Percentiles rank a stretch among this genome's conserved stretches.
phyloP scores from a whole-genome alignment of 1,139 yeast genomes.

The Scheffersomyces insectosa region DNA sequence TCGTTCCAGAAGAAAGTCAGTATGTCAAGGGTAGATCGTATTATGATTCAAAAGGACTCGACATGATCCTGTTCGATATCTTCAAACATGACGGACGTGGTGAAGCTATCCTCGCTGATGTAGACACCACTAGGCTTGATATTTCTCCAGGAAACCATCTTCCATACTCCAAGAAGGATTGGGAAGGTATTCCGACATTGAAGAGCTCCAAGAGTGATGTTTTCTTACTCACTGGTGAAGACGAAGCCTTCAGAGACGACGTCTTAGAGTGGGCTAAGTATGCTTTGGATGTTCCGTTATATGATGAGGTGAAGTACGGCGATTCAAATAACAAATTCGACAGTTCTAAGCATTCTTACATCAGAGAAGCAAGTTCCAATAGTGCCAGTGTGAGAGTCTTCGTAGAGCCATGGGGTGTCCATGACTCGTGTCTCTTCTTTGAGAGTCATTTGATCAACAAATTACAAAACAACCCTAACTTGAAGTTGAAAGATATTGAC shows the following conservation, averaged over 20 bases:
- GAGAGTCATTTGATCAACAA: slow-evolving; percentile 22
- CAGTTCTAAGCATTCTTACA: slow-evolving; percentile 19
- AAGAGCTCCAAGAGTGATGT: slow-evolving; percentile 25
- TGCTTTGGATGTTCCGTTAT: slow-evolving; percentile 31
- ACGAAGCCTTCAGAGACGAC: slow-evolving; percentile 46
- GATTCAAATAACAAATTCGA: slow-evolving; percentile 24
- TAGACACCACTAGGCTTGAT: slow-evolving; percentile 14
- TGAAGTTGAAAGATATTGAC: slow-evolving; percentile 7
- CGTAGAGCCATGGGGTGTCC: slow-evolving; percentile 49
- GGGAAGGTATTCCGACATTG: slow-evolving; percentile 38
- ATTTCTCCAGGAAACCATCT: slow-evolving; percentile 21
- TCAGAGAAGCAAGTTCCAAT: slow-evolving; percentile 11
- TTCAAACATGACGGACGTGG: slow-evolving; percentile 7
- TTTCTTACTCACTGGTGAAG: slow-evolving; percentile 42
- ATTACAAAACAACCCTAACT: slow-evolving; percentile 5
- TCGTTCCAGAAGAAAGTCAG: slow-evolving; percentile 17
- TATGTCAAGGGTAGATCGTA: slow-evolving; percentile 32
- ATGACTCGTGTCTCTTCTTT: slow-evolving; percentile 37
- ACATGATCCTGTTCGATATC: slow-evolving; percentile 25
- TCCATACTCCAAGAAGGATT: slow-evolving; percentile 22
- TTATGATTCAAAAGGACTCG: slow-evolving; percentile 33
- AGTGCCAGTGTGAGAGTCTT: slow-evolving; percentile 21
- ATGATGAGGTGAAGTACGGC: slow-evolving; percentile 21
- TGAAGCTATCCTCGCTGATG: slow-evolving; percentile 12
- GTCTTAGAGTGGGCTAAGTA: slow-evolving; percentile 36